Evolutionary conservation across 306 rosid genomes (phyloP).

Genomic region (Spatholobus suberectus): DNA sequence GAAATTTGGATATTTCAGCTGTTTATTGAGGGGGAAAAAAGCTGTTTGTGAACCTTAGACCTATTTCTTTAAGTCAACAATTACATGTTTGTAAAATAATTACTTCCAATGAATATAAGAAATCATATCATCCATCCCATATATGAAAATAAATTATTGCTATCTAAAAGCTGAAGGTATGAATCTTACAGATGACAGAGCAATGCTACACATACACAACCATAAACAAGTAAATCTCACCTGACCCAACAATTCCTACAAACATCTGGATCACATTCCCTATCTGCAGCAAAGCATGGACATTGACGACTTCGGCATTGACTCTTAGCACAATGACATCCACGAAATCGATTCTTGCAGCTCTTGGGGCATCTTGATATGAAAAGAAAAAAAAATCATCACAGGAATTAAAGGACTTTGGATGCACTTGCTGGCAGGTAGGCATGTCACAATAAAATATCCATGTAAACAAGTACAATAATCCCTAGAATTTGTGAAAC

Average conservation of each 20-base stretch:
- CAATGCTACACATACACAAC: constrained; percentile 1
- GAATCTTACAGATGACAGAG: constrained; percentile 32
- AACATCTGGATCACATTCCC: constrained; percentile 99
- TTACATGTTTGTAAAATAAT: constrained; percentile 15
- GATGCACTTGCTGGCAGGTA: neutral
- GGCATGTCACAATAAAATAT: constrained; percentile 20
- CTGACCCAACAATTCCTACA: constrained; percentile 99
- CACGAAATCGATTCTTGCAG: constrained; percentile 95
- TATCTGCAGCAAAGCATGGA: constrained; percentile 99
- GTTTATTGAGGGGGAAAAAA: too few relatives aligned
- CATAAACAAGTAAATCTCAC: constrained; percentile 51
- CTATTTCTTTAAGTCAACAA: constrained; percentile 13
- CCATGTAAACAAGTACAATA: constrained; percentile 37
- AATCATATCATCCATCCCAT: constrained; percentile 12
- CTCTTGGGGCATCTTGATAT: constrained; percentile 82
- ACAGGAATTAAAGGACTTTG: constrained; percentile 27
- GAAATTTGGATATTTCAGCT: too few relatives aligned
- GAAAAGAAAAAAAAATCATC: constrained; percentile 6
- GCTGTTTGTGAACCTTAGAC: too few relatives aligned
- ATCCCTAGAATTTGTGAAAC: constrained; percentile 33
- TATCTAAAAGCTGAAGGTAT: neutral
- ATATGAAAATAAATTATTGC: neutral
- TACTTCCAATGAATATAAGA: constrained; percentile 25
- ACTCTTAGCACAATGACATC: constrained; percentile 99
- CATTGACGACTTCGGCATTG: constrained; percentile 98